A percentile compares a stretch with the other conserved stretches of the same genome.
Evolutionary conservation across 768 basidiomycete genomes (phyloP).

Genomic region (Calocybe indica): DNA sequence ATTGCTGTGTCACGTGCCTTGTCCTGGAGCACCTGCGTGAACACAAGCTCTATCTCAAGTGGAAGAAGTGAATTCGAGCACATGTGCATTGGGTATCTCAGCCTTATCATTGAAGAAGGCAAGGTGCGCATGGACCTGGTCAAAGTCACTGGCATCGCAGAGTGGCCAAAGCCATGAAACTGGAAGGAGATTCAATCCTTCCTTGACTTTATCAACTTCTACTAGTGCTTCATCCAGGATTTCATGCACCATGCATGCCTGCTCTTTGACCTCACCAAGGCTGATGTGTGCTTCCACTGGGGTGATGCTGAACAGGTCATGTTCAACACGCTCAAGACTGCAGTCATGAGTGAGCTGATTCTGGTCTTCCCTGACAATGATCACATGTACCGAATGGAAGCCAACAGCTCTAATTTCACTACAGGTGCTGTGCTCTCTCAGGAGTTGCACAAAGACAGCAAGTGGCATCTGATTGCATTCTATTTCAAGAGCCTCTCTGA

Average conservation of each 20-base stretch:
- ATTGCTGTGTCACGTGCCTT: slow-evolving; percentile 8
- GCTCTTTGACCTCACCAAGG: slow-evolving; percentile 19
- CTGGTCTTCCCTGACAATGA: slow-evolving; percentile 9
- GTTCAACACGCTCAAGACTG: slow-evolving; percentile 22
- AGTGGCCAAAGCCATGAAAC: slow-evolving; percentile 30
- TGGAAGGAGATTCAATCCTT: slow-evolving; percentile 31
- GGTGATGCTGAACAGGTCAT: slow-evolving; percentile 9
- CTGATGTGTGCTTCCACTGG: slow-evolving; percentile 14
- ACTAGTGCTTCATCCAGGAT: slow-evolving; percentile 23
- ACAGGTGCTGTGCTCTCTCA: slow-evolving; percentile 7
- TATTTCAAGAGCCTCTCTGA: neutral
- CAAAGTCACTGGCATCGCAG: slow-evolving; percentile 27
- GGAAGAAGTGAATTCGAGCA: slow-evolving; percentile 26
- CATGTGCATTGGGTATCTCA: slow-evolving; percentile 20
- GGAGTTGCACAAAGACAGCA: neutral
- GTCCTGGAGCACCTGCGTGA: slow-evolving; percentile 17
- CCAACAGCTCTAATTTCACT: slow-evolving; percentile 8
- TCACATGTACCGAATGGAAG: slow-evolving; percentile 4
- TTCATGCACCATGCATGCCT: slow-evolving; percentile 24
- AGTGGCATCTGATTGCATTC: slow-evolving; percentile 8
- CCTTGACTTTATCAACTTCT: slow-evolving; percentile 37
- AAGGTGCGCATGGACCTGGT: slow-evolving; percentile 28
- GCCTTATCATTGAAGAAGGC: slow-evolving; percentile 21
- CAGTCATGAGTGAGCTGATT: slow-evolving; percentile 18
- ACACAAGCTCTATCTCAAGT: slow-evolving; percentile 21